These are phyloP conservation scores for Clarireedia sp. DNA, from an alignment of 2,329 filamentous ascomycete species.

Conservation along the genomic window DNA sequence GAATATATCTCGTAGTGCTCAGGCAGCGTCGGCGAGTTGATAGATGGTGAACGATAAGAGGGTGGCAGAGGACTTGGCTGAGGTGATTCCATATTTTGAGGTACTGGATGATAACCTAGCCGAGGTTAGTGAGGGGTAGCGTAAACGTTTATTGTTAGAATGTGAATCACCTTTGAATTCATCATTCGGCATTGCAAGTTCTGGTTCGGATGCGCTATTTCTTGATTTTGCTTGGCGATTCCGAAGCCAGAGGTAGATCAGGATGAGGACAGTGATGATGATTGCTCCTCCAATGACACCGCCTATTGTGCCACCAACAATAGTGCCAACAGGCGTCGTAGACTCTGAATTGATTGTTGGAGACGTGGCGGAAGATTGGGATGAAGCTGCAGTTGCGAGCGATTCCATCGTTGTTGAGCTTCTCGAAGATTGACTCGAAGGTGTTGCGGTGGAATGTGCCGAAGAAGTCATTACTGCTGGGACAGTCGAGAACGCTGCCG, in stretches of 20 bases:
- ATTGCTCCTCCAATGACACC: neutral
- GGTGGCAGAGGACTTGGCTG: conserved; percentile 3
- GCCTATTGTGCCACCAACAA: neutral
- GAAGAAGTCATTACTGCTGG: neutral
- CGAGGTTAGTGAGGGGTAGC: neutral
- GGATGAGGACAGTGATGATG: neutral
- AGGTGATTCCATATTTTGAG: neutral
- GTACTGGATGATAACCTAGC: neutral
- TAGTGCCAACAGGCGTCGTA: neutral
- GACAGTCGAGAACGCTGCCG: neutral
- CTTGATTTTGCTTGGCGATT: neutral
- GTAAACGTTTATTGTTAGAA: neutral
- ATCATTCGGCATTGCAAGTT: neutral
- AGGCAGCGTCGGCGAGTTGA: neutral
- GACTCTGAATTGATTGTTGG: neutral
- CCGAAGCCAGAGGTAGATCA: neutral
- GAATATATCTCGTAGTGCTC: conserved; percentile 3
- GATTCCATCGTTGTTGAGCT: neutral
- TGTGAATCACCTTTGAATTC: neutral
- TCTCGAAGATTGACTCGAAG: neutral
- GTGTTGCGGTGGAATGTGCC: neutral
- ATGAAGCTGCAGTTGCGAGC: neutral
- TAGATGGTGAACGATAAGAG: neutral
- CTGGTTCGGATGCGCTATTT: neutral
- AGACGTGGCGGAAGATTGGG: neutral